A percentile compares a stretch with the other conserved stretches of the same genome.
Conservation (phyloP, 805 yeast species). For the Starmerella stigmatis region DNA sequence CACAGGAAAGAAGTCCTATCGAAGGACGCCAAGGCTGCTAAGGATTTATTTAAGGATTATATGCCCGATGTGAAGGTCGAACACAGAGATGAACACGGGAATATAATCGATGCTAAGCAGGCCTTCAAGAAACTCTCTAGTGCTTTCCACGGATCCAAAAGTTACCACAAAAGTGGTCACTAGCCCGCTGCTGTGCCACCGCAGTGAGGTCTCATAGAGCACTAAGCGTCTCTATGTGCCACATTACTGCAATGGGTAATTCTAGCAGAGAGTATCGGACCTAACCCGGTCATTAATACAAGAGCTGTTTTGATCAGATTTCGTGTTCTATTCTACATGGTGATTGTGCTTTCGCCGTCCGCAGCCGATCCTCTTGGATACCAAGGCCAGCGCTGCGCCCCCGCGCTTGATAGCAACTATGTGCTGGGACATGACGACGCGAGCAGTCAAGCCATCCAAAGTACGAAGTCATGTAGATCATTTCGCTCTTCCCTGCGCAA, state of each 20-base stretch:
- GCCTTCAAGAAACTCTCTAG: constrained; percentile 72
- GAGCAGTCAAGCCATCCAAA: not conserved
- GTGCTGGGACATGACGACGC: not conserved
- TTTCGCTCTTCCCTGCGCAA: not conserved
- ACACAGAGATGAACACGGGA: constrained; percentile 58
- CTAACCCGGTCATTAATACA: not conserved
- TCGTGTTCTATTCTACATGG: not conserved
- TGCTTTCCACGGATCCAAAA: constrained; percentile 55
- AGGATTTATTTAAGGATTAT: constrained; percentile 32
- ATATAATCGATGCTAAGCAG: constrained; percentile 47
- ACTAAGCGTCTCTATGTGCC: not conserved
- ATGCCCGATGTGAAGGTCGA: constrained; percentile 39
- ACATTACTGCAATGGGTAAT: not conserved
- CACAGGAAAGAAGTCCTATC: constrained; percentile 20
- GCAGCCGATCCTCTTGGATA: not conserved
- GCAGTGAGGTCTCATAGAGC: not conserved
- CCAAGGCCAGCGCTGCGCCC: not conserved
- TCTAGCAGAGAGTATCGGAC: not conserved
- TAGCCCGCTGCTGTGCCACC: not conserved
- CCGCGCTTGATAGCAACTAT: not conserved
- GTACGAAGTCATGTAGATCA: not conserved
- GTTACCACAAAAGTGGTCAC: constrained; percentile 2
- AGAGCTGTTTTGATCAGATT: not conserved
- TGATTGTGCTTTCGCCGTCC: not conserved
- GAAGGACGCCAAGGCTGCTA: constrained; percentile 29